phyloP scores from a whole-genome alignment of 306 rosid genomes.

The Castanea crenata region DNA sequence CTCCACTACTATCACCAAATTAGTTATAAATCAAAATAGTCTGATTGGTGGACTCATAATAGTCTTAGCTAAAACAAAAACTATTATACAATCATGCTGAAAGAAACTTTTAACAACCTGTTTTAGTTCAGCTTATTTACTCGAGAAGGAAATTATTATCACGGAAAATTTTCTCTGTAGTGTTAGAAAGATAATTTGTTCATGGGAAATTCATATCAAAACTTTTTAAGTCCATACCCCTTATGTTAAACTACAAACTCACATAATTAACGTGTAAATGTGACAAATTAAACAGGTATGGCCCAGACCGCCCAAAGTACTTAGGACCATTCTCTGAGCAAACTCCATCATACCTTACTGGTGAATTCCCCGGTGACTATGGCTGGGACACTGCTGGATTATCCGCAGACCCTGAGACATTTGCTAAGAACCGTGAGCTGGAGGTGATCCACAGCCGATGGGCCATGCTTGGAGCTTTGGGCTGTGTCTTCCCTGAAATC shows the following conservation, averaged over 20 bases:
- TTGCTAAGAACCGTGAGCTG: constrained; percentile 90
- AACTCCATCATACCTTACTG: constrained; percentile 89
- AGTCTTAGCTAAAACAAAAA: too few species aligned
- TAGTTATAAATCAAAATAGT: too few species aligned
- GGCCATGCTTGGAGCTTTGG: constrained; percentile 96
- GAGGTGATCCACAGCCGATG: constrained; percentile 91
- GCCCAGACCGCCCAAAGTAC: constrained; percentile 95
- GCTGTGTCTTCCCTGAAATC: constrained; percentile 83
- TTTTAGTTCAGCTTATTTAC: too few species aligned
- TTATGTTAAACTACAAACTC: not conserved
- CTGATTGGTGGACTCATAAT: too few species aligned
- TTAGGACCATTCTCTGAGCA: constrained; percentile 98
- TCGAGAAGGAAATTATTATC: too few species aligned
- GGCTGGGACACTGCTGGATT: constrained; percentile 99
- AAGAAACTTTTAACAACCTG: too few species aligned
- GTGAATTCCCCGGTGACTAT: constrained; percentile 94
- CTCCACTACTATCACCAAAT: too few species aligned
- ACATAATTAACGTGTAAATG: not conserved
- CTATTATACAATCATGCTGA: too few species aligned
- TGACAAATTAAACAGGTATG: constrained; percentile 59
- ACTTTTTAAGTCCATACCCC: too few species aligned
- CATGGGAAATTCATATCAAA: too few species aligned
- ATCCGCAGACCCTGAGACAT: constrained; percentile 96
- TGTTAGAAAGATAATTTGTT: too few species aligned
- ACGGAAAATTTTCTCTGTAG: too few species aligned